Evolutionary conservation across 75 land plant genomes (phyloP).

Genomic region (Sequoiadendron giganteum): DNA sequence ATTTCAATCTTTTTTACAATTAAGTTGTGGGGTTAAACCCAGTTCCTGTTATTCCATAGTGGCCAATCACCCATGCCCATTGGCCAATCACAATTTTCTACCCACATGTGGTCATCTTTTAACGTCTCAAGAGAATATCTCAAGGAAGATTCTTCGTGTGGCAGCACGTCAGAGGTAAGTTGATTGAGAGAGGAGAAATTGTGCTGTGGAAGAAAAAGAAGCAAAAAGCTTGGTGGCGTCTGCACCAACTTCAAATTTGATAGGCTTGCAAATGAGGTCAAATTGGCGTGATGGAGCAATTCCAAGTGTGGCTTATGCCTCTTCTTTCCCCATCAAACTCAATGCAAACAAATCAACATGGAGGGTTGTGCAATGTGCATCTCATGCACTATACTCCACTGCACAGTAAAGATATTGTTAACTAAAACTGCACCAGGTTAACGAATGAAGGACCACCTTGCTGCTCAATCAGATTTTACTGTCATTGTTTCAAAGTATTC

Average conservation of each 20-base stretch:
- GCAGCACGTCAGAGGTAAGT: neutral
- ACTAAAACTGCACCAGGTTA: too few species aligned
- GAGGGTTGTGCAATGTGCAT: neutral
- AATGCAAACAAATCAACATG: neutral
- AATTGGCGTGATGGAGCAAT: neutral
- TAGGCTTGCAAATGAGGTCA: neutral
- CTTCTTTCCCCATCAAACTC: neutral
- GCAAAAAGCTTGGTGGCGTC: neutral
- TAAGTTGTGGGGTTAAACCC: neutral
- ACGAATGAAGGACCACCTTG: too few species aligned
- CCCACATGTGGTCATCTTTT: neutral
- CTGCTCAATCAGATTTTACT: too few species aligned
- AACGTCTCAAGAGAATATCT: neutral
- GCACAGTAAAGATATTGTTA: too few species aligned
- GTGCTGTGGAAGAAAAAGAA: neutral
- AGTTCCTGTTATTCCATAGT: neutral
- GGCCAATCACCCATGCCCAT: neutral
- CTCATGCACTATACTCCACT: too few species aligned
- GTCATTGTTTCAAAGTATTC: too few species aligned
- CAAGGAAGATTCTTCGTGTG: neutral
- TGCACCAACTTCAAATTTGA: conserved; percentile 7
- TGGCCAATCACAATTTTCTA: neutral
- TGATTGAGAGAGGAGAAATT: neutral
- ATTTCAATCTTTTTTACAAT: neutral
- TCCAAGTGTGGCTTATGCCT: neutral